Evolutionary conservation across 192 early-diverging fungal genomes (phyloP).

Genomic region (Ambispora gerdemannii): DNA sequence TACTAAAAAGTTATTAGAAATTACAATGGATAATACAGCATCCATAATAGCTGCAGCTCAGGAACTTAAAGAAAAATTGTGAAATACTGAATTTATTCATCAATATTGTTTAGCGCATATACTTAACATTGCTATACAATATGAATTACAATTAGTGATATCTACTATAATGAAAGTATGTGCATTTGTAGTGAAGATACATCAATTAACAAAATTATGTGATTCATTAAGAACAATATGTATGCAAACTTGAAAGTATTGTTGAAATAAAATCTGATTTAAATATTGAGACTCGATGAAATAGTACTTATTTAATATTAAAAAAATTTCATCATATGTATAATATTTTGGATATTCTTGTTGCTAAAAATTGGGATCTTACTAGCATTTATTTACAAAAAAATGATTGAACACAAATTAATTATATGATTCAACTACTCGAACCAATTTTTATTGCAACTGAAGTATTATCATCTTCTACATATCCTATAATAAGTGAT

Average conservation of each 20-base stretch:
- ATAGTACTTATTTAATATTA: constrained; percentile 21
- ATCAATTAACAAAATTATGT: constrained; percentile 7
- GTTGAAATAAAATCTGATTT: no score
- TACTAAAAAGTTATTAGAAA: constrained; percentile 11
- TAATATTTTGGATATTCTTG: no score
- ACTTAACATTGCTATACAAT: constrained; percentile 13
- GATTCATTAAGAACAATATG: constrained; percentile 17
- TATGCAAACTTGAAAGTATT: constrained; percentile 24
- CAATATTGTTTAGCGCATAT: constrained; percentile 7
- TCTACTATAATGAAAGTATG: constrained; percentile 1
- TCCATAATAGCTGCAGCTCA: constrained; percentile 6
- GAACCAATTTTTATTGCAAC: no score
- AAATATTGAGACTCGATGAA: constrained; percentile 15
- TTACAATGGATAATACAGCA: constrained; percentile 15
- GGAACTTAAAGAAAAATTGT: constrained; percentile 4
- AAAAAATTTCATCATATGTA: constrained; percentile 12
- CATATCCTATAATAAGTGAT: no score
- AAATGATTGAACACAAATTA: no score
- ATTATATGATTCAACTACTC: no score
- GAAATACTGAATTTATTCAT: constrained; percentile 16
- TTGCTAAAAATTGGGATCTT: no score
- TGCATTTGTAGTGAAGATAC: constrained; percentile 9
- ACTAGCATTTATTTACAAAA: no score
- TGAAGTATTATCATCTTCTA: no score
- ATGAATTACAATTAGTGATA: not conserved